Percentiles rank a stretch among this genome's conserved stretches.
These are phyloP conservation scores for Neofusicoccum kwambonambiense DNA, from an alignment of 2,329 filamentous ascomycete species.

Conservation along the genomic window DNA sequence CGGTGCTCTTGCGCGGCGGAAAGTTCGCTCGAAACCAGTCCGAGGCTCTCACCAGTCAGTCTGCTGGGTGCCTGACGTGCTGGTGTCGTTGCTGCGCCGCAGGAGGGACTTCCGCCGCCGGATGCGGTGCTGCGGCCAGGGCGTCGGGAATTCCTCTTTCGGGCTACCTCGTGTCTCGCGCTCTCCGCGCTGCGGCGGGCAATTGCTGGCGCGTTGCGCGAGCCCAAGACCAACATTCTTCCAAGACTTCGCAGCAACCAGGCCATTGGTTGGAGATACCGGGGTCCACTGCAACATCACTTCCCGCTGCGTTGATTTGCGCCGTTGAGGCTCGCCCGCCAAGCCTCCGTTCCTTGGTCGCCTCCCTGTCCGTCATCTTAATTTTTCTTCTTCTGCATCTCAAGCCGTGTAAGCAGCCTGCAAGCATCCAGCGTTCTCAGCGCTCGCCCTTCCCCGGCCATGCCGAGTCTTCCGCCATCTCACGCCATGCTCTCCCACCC, in stretches of 20 bases:
- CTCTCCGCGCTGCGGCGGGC: not conserved
- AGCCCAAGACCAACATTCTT: no score
- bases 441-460: not conserved
- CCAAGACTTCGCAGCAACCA: not conserved
- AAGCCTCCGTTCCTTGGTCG: not conserved
- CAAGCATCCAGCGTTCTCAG: not conserved
- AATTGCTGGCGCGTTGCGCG: no score
- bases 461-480: not conserved
- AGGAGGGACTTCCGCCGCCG: not conserved
- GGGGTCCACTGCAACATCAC: not conserved
- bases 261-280: conserved; percentile 11
- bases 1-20: not conserved
- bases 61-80: conserved; percentile 7
- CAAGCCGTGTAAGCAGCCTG: not conserved
- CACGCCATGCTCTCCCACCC: not conserved
- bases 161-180: not conserved
- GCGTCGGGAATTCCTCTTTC: conserved; percentile 5
- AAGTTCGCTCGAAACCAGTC: not conserved
- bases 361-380: not conserved
- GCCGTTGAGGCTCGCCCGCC: conserved; percentile 4
- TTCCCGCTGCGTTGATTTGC: not conserved
- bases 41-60: no score
- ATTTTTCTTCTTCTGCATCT: not conserved
- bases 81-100: not conserved
- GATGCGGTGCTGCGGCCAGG: not conserved